Percentiles rank a stretch among this genome's conserved stretches.
Conservation (phyloP, 2,329 filamentous ascomycete genomes). For the Apiospora aurea region DNA sequence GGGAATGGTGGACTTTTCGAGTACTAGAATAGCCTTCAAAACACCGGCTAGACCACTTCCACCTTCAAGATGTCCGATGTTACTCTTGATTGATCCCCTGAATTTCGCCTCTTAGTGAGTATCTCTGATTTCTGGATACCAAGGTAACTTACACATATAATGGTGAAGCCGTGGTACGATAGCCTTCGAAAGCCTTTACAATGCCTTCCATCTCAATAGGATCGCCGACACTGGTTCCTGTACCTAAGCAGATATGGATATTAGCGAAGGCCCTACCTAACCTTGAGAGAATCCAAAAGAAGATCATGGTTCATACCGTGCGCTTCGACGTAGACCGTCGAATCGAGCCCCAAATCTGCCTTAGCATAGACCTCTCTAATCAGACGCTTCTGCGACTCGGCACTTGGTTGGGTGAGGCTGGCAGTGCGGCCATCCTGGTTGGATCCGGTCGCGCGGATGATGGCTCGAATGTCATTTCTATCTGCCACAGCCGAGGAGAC, state of each 20-base stretch:
- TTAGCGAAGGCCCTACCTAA: neutral
- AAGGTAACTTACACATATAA: constrained; percentile 63
- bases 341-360: constrained; percentile 51
- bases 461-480: constrained; percentile 63
- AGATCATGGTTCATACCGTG: neutral
- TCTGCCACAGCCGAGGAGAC: constrained; percentile 50
- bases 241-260: constrained; percentile 51
- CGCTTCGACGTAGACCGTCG: constrained; percentile 62
- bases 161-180: constrained; percentile 46
- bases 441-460: constrained; percentile 59
- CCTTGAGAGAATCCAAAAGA: neutral
- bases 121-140: constrained; percentile 33
- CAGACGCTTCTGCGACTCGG: constrained; percentile 56
- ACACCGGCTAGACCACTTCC: constrained; percentile 59
- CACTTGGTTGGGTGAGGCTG: constrained; percentile 66
- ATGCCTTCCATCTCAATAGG: constrained; percentile 57
- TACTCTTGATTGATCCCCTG: constrained; percentile 26
- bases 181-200: constrained; percentile 49
- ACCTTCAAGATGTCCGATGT: constrained; percentile 60
- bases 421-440: constrained; percentile 66
- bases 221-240: constrained; percentile 65
- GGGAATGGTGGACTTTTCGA: constrained; percentile 59
- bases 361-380: constrained; percentile 55
- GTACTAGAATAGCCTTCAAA: constrained; percentile 57
- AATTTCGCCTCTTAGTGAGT: neutral